Evolutionary conservation across 176 grass and related monocot genomes (phyloP).

Genomic region (Avena atlantica): DNA sequence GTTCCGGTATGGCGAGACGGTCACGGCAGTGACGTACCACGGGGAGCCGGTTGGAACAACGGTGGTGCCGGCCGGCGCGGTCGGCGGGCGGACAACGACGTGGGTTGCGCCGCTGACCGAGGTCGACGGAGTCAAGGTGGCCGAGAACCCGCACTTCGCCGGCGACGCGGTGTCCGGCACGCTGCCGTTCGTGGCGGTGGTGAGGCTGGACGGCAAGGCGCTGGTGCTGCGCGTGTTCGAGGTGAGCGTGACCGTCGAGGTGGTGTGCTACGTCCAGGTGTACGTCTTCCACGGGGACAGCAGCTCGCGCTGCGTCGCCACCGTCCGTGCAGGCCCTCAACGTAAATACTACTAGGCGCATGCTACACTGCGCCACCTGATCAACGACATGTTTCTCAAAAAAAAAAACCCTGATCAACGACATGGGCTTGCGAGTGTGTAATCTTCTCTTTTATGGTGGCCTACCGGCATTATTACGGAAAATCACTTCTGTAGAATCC

Average conservation of each 20-base stretch:
- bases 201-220: slow-evolving; percentile 45
- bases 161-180: slow-evolving; percentile 42
- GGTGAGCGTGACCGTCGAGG: slow-evolving; percentile 45
- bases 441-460: not conserved
- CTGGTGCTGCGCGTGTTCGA: slow-evolving; percentile 54
- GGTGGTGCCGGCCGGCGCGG: slow-evolving; percentile 48
- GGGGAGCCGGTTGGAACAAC: slow-evolving; percentile 55
- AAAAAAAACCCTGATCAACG: not conserved
- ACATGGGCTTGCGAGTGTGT: not conserved
- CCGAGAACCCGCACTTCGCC: slow-evolving; percentile 49
- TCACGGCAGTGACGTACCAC: slow-evolving; percentile 63
- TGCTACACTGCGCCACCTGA: not conserved
- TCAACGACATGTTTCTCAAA: not conserved
- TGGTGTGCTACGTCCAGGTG: slow-evolving; percentile 40
- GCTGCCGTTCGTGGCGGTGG: slow-evolving; percentile 52
- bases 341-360: not conserved
- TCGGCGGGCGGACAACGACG: slow-evolving; percentile 42
- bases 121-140: slow-evolving; percentile 52
- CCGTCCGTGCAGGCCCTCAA: slow-evolving; percentile 20
- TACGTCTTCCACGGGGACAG: slow-evolving; percentile 50
- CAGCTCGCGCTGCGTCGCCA: slow-evolving; percentile 44
- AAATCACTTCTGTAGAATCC: no score
- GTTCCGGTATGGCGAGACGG: slow-evolving; percentile 55
- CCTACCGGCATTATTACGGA: no score
- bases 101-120: slow-evolving; percentile 36